Percentiles rank a stretch among this genome's conserved stretches.
Evolutionary conservation across 768 basidiomycete genomes (phyloP).

Genomic region (Termitomyces sp.): DNA sequence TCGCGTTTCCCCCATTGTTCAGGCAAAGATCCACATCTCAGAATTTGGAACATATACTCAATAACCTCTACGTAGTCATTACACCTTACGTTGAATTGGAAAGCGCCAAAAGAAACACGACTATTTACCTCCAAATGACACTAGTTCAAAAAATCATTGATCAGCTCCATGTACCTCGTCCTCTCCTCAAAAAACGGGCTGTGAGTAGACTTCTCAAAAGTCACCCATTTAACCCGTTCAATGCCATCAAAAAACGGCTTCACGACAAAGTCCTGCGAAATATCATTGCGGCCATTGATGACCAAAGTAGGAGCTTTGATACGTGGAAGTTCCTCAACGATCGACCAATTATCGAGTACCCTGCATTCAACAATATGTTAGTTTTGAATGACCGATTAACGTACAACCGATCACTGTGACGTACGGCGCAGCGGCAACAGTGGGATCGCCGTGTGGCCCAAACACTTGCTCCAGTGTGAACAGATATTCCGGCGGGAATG

Average conservation of each 20-base stretch:
- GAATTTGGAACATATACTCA: too few relatives aligned
- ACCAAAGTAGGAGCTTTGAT: slow-evolving; percentile 34
- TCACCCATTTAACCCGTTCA: slow-evolving; percentile 37
- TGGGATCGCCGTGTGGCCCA: slow-evolving; percentile 20
- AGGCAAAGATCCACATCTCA: too few relatives aligned
- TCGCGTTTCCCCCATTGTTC: too few relatives aligned
- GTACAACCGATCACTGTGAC: background rate
- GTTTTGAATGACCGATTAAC: too few relatives aligned
- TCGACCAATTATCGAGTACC: too few relatives aligned
- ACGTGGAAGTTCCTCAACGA: slow-evolving; percentile 33
- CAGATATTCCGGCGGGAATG: slow-evolving; percentile 19
- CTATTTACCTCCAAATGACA: too few relatives aligned
- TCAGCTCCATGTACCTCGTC: slow-evolving; percentile 27
- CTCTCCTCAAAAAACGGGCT: slow-evolving; percentile 39
- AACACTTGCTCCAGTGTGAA: slow-evolving; percentile 12
- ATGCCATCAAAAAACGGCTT: slow-evolving; percentile 34
- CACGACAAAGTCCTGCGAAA: slow-evolving; percentile 33
- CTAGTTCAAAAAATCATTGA: too few relatives aligned
- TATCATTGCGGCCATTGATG: slow-evolving; percentile 38
- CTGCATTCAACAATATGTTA: too few relatives aligned
- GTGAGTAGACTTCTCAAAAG: slow-evolving; percentile 39
- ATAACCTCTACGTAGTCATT: too few relatives aligned
- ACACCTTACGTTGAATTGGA: too few relatives aligned
- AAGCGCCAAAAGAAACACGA: too few relatives aligned
- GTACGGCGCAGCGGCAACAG: slow-evolving; percentile 14